Conservation (phyloP, 805 yeast genomes). For the Kazachstania taianensis region DNA sequence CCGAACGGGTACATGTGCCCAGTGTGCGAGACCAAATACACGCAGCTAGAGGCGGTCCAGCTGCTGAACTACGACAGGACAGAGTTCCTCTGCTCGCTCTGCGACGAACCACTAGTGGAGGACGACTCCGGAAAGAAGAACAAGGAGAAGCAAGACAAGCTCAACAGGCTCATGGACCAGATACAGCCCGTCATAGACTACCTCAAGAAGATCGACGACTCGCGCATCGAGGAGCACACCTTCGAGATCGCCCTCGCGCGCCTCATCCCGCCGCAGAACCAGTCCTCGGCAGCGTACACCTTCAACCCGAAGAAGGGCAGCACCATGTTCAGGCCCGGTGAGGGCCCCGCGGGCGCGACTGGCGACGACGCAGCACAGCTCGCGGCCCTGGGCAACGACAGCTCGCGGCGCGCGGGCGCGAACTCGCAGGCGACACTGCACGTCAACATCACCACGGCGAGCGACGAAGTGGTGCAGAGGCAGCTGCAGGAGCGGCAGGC, state of each 20-base stretch:
- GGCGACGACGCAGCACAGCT: constrained; percentile 30
- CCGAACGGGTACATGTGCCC: constrained; percentile 94
- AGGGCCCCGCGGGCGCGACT: constrained; percentile 25
- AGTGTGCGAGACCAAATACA: constrained; percentile 66
- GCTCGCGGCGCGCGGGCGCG: constrained; percentile 43
- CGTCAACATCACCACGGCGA: constrained; percentile 78
- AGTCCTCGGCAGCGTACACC: constrained; percentile 59
- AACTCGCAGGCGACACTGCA: constrained; percentile 77
- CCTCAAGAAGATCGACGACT: constrained; percentile 73
- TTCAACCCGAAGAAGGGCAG: constrained; percentile 40
- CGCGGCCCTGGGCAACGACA: constrained; percentile 29
- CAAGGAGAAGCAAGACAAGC: constrained; percentile 65
- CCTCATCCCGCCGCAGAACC: constrained; percentile 76
- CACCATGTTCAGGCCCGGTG: constrained; percentile 35
- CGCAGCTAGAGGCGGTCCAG: constrained; percentile 82
- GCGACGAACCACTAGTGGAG: constrained; percentile 68
- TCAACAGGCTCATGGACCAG: constrained; percentile 80
- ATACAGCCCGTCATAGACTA: constrained; percentile 79
- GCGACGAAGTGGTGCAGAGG: constrained; percentile 63
- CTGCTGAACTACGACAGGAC: constrained; percentile 69
- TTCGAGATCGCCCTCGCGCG: constrained; percentile 76
- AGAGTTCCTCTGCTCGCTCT: constrained; percentile 74
- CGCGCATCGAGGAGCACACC: constrained; percentile 74
- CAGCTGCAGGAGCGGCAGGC: constrained; percentile 56
- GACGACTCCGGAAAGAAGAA: constrained; percentile 84